These are phyloP conservation scores for Pulveroboletus sp. DNA, from an alignment of 768 basidiomycete species.

Conservation along the genomic window DNA sequence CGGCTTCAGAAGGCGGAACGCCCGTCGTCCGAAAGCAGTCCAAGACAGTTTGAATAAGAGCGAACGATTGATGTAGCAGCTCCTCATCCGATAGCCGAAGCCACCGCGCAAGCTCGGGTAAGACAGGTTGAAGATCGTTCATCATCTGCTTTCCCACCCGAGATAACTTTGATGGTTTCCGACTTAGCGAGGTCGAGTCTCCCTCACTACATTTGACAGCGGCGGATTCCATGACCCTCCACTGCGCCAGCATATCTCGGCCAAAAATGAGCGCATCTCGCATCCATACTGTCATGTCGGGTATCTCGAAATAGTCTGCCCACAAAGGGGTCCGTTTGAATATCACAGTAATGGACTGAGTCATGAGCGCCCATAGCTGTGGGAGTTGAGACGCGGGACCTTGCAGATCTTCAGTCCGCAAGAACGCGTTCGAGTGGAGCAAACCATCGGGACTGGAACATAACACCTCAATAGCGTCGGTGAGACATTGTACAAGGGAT, in stretches of 20 bases:
- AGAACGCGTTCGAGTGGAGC: conserved; percentile 53
- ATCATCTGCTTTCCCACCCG: conserved; percentile 72
- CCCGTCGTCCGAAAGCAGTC: conserved; percentile 67
- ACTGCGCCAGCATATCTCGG: conserved; percentile 77
- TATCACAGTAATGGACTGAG: conserved; percentile 73
- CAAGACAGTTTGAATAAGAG: conserved; percentile 77
- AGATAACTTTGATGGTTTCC: conserved; percentile 49
- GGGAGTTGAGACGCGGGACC: conserved; percentile 56
- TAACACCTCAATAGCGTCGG: conserved; percentile 87
- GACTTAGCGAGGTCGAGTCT: conserved; percentile 17
- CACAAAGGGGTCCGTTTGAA: conserved; percentile 83
- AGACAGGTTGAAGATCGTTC: conserved; percentile 68
- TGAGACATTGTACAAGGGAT: conserved; percentile 87
- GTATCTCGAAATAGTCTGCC: conserved; percentile 76
- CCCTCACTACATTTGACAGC: conserved; percentile 23
- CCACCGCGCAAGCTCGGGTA: conserved; percentile 83
- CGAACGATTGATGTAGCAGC: conserved; percentile 83
- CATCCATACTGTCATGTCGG: conserved; percentile 96
- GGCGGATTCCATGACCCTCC: conserved; percentile 75
- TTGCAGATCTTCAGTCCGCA: conserved; percentile 41
- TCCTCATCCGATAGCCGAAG: conserved; percentile 91
- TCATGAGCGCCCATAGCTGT: conserved; percentile 82
- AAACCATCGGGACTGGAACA: conserved; percentile 73
- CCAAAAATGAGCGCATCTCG: conserved; percentile 95
- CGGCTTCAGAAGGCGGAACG: conserved; percentile 52